A percentile compares a stretch with the other conserved stretches of the same genome.
Conservation (phyloP, 305 asterid species). For the Fraxinus xanthoxyloides region DNA sequence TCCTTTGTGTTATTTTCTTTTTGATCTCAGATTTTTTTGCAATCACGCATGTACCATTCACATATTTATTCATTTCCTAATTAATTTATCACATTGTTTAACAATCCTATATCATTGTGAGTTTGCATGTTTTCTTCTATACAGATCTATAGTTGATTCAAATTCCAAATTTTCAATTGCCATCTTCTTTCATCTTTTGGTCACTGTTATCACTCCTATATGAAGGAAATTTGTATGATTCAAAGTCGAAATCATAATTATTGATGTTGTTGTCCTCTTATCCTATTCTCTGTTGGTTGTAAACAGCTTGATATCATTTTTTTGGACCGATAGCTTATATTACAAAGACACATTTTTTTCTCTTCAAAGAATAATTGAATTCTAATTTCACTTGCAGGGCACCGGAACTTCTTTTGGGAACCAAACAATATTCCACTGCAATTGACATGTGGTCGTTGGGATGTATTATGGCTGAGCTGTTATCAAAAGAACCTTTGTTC, state of each 20-base stretch:
- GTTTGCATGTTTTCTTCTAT: background rate
- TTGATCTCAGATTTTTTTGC: background rate
- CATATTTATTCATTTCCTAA: background rate
- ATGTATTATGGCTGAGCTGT: slow-evolving; percentile 87
- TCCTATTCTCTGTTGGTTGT: background rate
- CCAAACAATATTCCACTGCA: slow-evolving; percentile 5
- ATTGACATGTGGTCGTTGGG: slow-evolving; percentile 34
- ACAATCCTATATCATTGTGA: background rate
- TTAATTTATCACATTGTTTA: background rate
- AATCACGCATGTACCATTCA: background rate
- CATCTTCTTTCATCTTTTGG: background rate
- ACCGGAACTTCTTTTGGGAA: slow-evolving; percentile 7
- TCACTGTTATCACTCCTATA: background rate
- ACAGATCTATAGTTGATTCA: background rate
- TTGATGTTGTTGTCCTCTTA: background rate
- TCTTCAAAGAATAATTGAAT: background rate
- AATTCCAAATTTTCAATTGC: background rate
- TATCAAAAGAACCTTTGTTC: slow-evolving; percentile 67
- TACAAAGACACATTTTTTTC: background rate
- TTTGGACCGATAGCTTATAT: background rate
- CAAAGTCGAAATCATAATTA: background rate
- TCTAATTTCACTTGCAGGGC: background rate
- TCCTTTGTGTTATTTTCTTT: background rate
- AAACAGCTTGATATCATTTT: background rate
- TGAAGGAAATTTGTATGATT: background rate